Evolutionary conservation across 768 basidiomycete genomes (phyloP).

Genomic region (Mrakia frigida): DNA sequence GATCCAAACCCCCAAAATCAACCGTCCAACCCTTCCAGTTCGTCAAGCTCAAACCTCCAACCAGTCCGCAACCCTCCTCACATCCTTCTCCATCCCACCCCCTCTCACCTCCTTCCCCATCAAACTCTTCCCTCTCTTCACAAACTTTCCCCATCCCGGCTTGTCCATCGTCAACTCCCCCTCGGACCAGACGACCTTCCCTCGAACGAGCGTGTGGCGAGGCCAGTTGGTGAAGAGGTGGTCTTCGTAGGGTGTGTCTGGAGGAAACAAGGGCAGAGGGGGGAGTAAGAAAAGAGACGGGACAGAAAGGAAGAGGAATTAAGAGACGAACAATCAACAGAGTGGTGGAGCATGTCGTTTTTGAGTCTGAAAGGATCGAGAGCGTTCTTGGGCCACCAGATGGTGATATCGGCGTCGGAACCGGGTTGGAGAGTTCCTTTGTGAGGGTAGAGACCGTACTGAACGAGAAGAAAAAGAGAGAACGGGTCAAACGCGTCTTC

Average conservation of each 20-base stretch:
- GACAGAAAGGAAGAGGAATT: background rate
- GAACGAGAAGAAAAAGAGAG: background rate
- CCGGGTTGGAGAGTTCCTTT: constrained; percentile 44
- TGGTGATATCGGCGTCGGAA: constrained; percentile 44
- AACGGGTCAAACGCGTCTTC: background rate
- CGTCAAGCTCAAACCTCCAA: background rate
- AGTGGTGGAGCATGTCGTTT: constrained; percentile 40
- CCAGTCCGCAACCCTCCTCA: background rate
- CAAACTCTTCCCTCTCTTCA: background rate
- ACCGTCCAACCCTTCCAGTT: background rate
- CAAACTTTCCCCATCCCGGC: background rate
- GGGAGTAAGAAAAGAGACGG: background rate
- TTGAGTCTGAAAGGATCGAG: constrained; percentile 34
- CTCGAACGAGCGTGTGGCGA: background rate
- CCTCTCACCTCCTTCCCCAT: background rate
- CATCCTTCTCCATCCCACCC: background rate
- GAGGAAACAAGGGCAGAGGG: background rate
- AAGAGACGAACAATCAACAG: background rate
- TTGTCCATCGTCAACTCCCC: background rate
- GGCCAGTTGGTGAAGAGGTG: constrained; percentile 13
- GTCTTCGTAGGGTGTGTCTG: too few species aligned
- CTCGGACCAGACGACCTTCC: background rate
- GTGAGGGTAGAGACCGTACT: constrained; percentile 2
- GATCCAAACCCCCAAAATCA: background rate
- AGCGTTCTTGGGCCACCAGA: constrained; percentile 38